Evolutionary conservation across 192 early-diverging fungal genomes (phyloP).

Genomic region (Podila clonocystis): DNA sequence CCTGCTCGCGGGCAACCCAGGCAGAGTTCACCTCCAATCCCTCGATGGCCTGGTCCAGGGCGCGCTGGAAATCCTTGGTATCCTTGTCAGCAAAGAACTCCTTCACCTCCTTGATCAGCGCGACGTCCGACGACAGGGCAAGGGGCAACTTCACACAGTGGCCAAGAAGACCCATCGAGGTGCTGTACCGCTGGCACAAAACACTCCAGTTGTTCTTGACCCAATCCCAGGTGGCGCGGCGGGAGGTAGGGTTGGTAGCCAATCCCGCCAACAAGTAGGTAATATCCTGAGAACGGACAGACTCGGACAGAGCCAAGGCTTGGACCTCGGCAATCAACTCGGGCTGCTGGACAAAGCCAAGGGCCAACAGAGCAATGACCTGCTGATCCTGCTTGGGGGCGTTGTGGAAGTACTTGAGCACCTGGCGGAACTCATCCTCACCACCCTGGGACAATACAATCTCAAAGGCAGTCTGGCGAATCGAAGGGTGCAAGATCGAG

Average conservation of each 20-base stretch:
- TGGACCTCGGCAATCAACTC: slow-evolving; percentile 70
- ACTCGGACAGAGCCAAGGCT: slow-evolving; percentile 67
- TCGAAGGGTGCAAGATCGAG: slow-evolving; percentile 77
- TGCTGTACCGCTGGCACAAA: slow-evolving; percentile 52
- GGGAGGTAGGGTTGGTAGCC: slow-evolving; percentile 61
- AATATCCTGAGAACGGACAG: slow-evolving; percentile 80
- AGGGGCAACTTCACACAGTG: slow-evolving; percentile 47
- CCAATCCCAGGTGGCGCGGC: slow-evolving; percentile 74
- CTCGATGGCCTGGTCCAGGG: slow-evolving; percentile 81
- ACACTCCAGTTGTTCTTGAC: slow-evolving; percentile 67
- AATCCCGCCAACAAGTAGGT: slow-evolving; percentile 57
- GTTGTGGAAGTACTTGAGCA: slow-evolving; percentile 68
- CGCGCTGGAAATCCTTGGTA: slow-evolving; percentile 69
- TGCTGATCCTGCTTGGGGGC: slow-evolving; percentile 72
- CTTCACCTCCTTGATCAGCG: slow-evolving; percentile 69
- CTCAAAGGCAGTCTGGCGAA: slow-evolving; percentile 76
- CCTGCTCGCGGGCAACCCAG: slow-evolving; percentile 64
- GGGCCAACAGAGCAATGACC: slow-evolving; percentile 68
- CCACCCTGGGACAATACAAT: slow-evolving; percentile 73
- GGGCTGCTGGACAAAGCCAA: slow-evolving; percentile 67
- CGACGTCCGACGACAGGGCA: slow-evolving; percentile 45
- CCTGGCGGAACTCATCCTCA: slow-evolving; percentile 70
- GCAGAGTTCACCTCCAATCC: slow-evolving; percentile 67
- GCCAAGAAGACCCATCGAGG: slow-evolving; percentile 59
- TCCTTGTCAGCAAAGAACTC: slow-evolving; percentile 75